Percentiles rank a stretch among this genome's conserved stretches.
phyloP scores from a whole-genome alignment of 2,329 filamentous ascomycete species.

The Camillea tinctor region DNA sequence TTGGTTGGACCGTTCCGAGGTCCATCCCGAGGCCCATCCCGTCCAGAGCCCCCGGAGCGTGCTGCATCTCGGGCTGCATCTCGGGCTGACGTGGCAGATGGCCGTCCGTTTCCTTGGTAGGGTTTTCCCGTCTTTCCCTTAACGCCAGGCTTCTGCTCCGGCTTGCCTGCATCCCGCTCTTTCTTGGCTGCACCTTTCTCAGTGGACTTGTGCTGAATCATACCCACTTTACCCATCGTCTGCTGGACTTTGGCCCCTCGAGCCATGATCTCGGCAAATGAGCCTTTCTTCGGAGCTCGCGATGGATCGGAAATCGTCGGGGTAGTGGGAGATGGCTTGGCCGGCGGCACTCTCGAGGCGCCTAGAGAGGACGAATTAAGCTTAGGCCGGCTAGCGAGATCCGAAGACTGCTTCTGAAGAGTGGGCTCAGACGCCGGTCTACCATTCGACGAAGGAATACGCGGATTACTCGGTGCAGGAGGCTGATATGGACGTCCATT shows the following conservation, averaged over 20 bases:
- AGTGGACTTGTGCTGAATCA: slow-evolving; percentile 72
- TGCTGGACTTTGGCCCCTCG: slow-evolving; percentile 66
- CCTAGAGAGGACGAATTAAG: slow-evolving; percentile 15
- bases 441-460: slow-evolving; percentile 19
- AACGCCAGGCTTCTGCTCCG: slow-evolving; percentile 41
- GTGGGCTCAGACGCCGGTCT: slow-evolving; percentile 14
- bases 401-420: slow-evolving; percentile 19
- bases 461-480: slow-evolving; percentile 20
- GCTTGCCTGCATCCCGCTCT: slow-evolving; percentile 47
- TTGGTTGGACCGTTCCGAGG: slow-evolving; percentile 24
- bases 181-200: slow-evolving; percentile 61
- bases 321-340: slow-evolving; percentile 29
- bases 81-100: slow-evolving; percentile 17
- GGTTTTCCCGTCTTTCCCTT: slow-evolving; percentile 29
- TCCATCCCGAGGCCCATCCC: slow-evolving; percentile 15
- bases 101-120: slow-evolving; percentile 26
- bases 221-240: slow-evolving; percentile 61
- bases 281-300: slow-evolving; percentile 65
- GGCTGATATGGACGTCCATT: slow-evolving; percentile 27
- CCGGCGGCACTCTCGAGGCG: slow-evolving; percentile 21
- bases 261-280: slow-evolving; percentile 72
- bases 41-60: slow-evolving; percentile 12
- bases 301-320: slow-evolving; percentile 28
- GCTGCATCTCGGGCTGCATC: slow-evolving; percentile 21
- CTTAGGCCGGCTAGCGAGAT: slow-evolving; percentile 21